These are phyloP conservation scores for Pseudogymnoascus sp. DNA, from an alignment of 2,329 filamentous ascomycete species.

Conservation along the genomic window DNA sequence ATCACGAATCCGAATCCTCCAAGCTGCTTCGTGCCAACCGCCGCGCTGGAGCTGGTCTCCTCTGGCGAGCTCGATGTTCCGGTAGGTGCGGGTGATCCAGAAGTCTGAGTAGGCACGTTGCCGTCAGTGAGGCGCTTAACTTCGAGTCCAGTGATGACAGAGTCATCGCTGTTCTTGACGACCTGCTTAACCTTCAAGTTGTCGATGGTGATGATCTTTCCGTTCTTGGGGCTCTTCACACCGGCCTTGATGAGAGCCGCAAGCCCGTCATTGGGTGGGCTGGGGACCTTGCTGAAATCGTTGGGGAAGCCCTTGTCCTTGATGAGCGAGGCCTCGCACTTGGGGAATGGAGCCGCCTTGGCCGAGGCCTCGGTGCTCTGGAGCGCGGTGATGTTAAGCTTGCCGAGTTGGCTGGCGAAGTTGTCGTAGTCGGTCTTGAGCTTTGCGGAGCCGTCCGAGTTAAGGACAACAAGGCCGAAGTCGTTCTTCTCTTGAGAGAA, in stretches of 20 bases:
- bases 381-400: constrained; percentile 63
- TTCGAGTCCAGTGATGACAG: constrained; percentile 53
- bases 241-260: constrained; percentile 70
- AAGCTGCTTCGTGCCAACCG: not conserved
- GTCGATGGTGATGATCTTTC: constrained; percentile 56
- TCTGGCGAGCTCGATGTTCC: not conserved
- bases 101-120: constrained; percentile 46
- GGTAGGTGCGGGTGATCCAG: constrained; percentile 19
- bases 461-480: constrained; percentile 57
- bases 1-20: not conserved
- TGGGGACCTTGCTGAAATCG: constrained; percentile 69
- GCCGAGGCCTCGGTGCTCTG: constrained; percentile 53
- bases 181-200: constrained; percentile 45
- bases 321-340: constrained; percentile 62
- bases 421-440: constrained; percentile 63
- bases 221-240: constrained; percentile 54
- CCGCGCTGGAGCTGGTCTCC: not conserved
- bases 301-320: constrained; percentile 58
- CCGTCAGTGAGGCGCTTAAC: constrained; percentile 46
- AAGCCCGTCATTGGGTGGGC: constrained; percentile 52
- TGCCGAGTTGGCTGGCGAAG: constrained; percentile 66
- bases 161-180: constrained; percentile 50
- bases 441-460: constrained; percentile 47
- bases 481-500: constrained; percentile 64
- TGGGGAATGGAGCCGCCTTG: constrained; percentile 48